phyloP scores from a whole-genome alignment of 306 rosid species.

The Citrullus mucosospermus region DNA sequence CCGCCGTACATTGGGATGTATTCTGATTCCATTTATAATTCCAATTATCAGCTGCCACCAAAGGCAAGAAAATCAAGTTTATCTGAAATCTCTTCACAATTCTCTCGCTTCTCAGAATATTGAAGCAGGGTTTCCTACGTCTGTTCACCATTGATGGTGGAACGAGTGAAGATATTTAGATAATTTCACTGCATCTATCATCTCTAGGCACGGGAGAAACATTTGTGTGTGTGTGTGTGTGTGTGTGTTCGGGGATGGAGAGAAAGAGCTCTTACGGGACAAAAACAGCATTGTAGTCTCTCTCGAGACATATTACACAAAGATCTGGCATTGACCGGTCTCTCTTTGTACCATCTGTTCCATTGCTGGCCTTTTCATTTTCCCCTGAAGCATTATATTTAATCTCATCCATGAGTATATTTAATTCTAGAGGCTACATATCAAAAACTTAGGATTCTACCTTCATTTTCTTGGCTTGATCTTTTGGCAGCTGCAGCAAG shows the following conservation, averaged over 20 bases:
- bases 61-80: neutral
- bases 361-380: constrained; percentile 33
- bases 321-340: constrained; percentile 72
- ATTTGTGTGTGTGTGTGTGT: neutral
- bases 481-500: constrained; percentile 90
- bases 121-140: neutral
- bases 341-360: constrained; percentile 43
- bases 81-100: neutral
- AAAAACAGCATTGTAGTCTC: constrained; percentile 83
- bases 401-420: neutral
- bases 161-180: neutral
- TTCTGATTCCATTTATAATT: neutral
- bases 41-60: neutral
- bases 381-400: constrained; percentile 27
- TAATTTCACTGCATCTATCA: neutral
- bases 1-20: neutral
- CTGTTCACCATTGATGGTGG: neutral
- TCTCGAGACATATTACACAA: constrained; percentile 97
- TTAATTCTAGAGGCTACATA: neutral
- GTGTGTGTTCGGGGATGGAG: neutral
- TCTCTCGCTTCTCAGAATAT: neutral
- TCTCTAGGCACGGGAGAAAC: neutral
- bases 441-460: constrained; percentile 21
- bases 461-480: constrained; percentile 58
- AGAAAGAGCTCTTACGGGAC: constrained; percentile 69